Evolutionary conservation across 2,329 filamentous ascomycete species (phyloP).

Genomic region (Fonsecaea pugnacius): DNA sequence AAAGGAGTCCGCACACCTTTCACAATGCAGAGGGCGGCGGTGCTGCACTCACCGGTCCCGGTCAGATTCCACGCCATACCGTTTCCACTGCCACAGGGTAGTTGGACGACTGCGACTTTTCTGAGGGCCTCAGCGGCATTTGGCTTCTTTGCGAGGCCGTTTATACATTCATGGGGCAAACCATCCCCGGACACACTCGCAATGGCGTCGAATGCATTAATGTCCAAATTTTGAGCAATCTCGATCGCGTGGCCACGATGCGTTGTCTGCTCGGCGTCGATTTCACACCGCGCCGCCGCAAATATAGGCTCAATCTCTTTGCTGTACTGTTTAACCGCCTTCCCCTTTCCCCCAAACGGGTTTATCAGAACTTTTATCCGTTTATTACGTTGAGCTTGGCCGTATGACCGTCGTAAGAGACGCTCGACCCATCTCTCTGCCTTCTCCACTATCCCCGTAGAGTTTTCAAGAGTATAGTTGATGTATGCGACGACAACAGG

Average conservation of each 20-base stretch:
- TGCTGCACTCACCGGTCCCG: constrained; percentile 73
- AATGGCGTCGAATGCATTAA: constrained; percentile 80
- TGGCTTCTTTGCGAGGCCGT: constrained; percentile 76
- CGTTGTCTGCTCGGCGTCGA: constrained; percentile 74
- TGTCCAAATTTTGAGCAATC: constrained; percentile 74
- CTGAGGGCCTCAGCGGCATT: constrained; percentile 76
- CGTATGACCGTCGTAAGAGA: constrained; percentile 74
- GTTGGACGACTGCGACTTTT: constrained; percentile 79
- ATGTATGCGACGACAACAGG: constrained; percentile 65
- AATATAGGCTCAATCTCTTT: constrained; percentile 80
- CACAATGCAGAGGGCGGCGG: constrained; percentile 80
- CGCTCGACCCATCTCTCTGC: constrained; percentile 62
- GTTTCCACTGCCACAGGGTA: constrained; percentile 93
- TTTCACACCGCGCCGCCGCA: constrained; percentile 74
- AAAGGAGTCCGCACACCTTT: constrained; percentile 85
- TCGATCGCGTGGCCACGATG: constrained; percentile 77
- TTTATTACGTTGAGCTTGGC: constrained; percentile 67
- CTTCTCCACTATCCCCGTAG: constrained; percentile 52
- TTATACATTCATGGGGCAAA: constrained; percentile 90
- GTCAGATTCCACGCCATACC: constrained; percentile 89
- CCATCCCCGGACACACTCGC: constrained; percentile 92
- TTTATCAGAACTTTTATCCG: constrained; percentile 89
- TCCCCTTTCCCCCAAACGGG: constrained; percentile 83
- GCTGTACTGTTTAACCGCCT: constrained; percentile 73
- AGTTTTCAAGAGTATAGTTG: constrained; percentile 63